Conservation (phyloP, 768 basidiomycete species). For the Cytidiella melzeri region DNA sequence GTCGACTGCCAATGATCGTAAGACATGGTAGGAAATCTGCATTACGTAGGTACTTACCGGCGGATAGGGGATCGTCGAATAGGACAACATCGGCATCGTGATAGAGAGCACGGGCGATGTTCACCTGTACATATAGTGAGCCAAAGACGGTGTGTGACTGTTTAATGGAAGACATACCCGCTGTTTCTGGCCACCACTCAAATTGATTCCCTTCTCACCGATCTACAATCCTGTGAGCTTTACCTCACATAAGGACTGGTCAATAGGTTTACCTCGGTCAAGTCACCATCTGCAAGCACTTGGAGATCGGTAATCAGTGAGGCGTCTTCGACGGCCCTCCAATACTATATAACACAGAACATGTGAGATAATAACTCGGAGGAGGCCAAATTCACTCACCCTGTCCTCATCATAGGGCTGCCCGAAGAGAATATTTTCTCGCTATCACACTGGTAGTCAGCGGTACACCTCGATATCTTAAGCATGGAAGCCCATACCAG, state of each 20-base stretch:
- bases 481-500: constrained; percentile 33
- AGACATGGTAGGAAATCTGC: not conserved
- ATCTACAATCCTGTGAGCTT: constrained; percentile 35
- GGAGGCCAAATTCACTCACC: constrained; percentile 6
- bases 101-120: constrained; percentile 68
- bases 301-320: constrained; percentile 60
- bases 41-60: constrained; percentile 34
- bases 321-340: constrained; percentile 52
- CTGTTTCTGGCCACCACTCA: constrained; percentile 63
- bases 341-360: constrained; percentile 35
- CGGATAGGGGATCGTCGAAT: constrained; percentile 61
- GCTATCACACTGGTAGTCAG: constrained; percentile 24
- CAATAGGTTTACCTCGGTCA: constrained; percentile 51
- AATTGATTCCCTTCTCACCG: constrained; percentile 65
- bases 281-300: constrained; percentile 61
- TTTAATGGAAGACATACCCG: constrained; percentile 35
- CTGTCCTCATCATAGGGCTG: constrained; percentile 52
- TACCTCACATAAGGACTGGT: not conserved
- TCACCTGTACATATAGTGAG: constrained; percentile 43
- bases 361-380: not conserved
- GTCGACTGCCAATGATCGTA: constrained; percentile 39
- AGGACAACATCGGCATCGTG: constrained; percentile 54
- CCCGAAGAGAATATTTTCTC: constrained; percentile 67
- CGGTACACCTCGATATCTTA: not conserved
- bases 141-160: not conserved